Evolutionary conservation across 164 flowering plant species (phyloP).

Genomic region (Santalum album): DNA sequence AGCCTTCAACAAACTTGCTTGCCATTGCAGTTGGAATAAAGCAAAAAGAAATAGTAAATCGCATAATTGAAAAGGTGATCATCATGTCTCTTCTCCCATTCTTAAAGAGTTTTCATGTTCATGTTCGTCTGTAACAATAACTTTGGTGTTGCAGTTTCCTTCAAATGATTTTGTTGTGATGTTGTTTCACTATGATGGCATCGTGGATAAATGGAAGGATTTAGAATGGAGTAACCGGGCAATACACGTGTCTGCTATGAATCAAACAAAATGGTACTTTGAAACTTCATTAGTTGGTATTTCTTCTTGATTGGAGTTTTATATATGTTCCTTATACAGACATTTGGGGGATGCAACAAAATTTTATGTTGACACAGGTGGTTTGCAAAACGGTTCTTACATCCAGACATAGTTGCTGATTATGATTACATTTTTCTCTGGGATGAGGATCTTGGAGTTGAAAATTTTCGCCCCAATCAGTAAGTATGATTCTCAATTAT

Average conservation of each 20-base stretch:
- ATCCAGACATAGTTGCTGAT: conserved; percentile 79
- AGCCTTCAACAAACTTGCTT: background rate
- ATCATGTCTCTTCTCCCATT: background rate
- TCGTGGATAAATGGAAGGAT: conserved; percentile 66
- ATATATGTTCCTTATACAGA: background rate
- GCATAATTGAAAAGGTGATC: background rate
- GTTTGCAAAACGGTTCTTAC: conserved; percentile 90
- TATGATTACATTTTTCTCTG: conserved; percentile 74
- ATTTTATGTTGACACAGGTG: conserved; percentile 43
- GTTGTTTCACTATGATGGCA: conserved; percentile 89
- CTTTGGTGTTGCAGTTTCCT: conserved; percentile 47
- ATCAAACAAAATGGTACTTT: conserved; percentile 84
- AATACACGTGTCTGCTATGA: conserved; percentile 62
- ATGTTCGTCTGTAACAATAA: conserved; percentile 3
- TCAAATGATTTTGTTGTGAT: conserved; percentile 50
- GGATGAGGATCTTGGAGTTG: conserved; percentile 92
- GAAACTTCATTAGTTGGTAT: background rate
- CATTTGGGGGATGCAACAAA: background rate
- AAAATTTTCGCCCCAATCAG: conserved; percentile 63
- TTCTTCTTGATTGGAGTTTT: background rate
- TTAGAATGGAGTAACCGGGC: conserved; percentile 54
- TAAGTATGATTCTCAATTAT: conserved; percentile 14
- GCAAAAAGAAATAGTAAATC: background rate
- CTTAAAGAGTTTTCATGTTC: background rate
- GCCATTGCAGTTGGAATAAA: background rate